Percentiles rank a stretch among this genome's conserved stretches.
These are phyloP conservation scores for Beauveria sp. DNA, from an alignment of 2,329 filamentous ascomycete species.

Conservation along the genomic window DNA sequence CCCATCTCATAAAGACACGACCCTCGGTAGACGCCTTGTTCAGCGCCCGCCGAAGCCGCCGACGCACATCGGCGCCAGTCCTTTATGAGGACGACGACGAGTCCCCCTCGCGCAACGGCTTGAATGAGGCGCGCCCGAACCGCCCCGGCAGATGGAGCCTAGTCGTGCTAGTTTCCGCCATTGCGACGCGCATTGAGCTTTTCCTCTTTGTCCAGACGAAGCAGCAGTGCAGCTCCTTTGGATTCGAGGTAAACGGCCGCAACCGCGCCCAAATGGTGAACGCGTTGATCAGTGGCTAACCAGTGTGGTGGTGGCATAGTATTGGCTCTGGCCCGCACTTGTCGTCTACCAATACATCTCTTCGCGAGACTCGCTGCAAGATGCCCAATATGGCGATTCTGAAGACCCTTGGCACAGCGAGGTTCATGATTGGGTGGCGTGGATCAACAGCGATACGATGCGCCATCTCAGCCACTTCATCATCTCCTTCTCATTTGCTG, in stretches of 20 bases:
- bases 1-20: neutral
- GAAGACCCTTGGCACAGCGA: conserved; percentile 42
- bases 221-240: conserved; percentile 43
- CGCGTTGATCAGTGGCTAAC: no score
- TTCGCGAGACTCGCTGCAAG: conserved; percentile 36
- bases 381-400: conserved; percentile 24
- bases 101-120: neutral
- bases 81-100: neutral
- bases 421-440: conserved; percentile 40
- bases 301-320: neutral
- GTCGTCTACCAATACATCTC: conserved; percentile 37
- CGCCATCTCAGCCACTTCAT: conserved; percentile 27
- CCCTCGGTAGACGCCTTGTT: neutral
- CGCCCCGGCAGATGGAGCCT: conserved; percentile 41
- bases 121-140: conserved; percentile 23
- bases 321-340: neutral
- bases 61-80: neutral
- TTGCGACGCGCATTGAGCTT: conserved; percentile 41
- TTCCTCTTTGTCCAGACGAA: conserved; percentile 38
- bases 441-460: conserved; percentile 36
- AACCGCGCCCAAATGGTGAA: neutral
- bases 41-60: neutral
- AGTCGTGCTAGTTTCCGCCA: conserved; percentile 34
- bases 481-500: conserved; percentile 30
- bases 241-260: conserved; percentile 35